These are phyloP conservation scores for Colletotrichum destructivum DNA, from an alignment of 2,329 filamentous ascomycete species.

Conservation along the genomic window DNA sequence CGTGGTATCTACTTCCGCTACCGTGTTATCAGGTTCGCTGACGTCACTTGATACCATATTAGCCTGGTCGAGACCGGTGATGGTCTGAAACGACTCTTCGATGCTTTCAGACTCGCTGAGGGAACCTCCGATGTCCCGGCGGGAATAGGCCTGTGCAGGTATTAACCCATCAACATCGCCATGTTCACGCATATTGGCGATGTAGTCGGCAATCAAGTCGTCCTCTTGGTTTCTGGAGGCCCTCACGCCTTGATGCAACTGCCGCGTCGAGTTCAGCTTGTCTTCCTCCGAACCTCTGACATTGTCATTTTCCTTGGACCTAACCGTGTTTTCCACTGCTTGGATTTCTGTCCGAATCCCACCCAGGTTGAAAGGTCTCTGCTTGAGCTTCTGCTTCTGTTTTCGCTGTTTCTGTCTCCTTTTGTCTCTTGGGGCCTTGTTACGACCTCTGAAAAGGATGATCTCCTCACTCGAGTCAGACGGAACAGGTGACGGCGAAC, in stretches of 20 bases:
- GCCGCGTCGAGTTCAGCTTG: background rate
- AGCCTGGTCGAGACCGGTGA: background rate
- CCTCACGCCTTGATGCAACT: background rate
- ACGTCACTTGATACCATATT: background rate
- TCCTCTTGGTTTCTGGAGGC: conserved; percentile 59
- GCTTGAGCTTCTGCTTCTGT: conserved; percentile 47
- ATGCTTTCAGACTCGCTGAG: conserved; percentile 44
- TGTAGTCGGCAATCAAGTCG: conserved; percentile 77
- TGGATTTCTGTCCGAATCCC: conserved; percentile 53
- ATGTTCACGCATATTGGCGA: conserved; percentile 73
- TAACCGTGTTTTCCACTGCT: conserved; percentile 46
- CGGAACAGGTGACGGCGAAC: conserved; percentile 43
- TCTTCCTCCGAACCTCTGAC: no score
- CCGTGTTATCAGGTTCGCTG: background rate
- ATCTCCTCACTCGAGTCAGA: conserved; percentile 78
- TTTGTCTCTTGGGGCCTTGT: conserved; percentile 6
- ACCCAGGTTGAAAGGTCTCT: conserved; percentile 41
- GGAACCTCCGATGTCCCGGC: conserved; percentile 47
- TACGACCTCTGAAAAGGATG: conserved; percentile 75
- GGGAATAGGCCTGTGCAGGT: conserved; percentile 70
- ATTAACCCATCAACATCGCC: conserved; percentile 73
- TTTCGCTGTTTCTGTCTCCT: conserved; percentile 43
- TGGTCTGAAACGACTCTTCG: conserved; percentile 45
- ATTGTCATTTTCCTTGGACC: conserved; percentile 41
- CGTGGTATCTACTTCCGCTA: background rate